phyloP scores from a whole-genome alignment of 2,329 filamentous ascomycete genomes.

The Thielaviopsis musarum region DNA sequence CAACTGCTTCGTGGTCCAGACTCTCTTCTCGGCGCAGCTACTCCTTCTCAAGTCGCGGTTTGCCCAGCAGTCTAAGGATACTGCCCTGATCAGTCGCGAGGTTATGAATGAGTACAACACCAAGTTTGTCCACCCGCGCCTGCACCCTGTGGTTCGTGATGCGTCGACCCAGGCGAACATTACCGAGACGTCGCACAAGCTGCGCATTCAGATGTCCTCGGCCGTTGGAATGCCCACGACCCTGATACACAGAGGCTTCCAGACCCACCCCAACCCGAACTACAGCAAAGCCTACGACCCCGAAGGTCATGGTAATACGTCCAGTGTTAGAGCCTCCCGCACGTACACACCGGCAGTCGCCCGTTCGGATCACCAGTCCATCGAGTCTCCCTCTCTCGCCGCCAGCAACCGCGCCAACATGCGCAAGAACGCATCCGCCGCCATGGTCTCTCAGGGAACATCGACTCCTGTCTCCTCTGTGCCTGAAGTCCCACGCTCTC shows the following conservation, averaged over 20 bases:
- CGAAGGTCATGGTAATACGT: constrained; percentile 24
- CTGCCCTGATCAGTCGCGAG: constrained; percentile 69
- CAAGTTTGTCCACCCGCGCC: constrained; percentile 81
- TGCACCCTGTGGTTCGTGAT: constrained; percentile 63
- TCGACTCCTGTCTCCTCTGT: not conserved
- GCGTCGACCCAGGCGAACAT: constrained; percentile 63
- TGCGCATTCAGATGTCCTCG: constrained; percentile 19
- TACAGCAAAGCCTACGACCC: constrained; percentile 59
- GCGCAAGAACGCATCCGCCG: constrained; percentile 6
- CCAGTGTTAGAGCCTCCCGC: constrained; percentile 24
- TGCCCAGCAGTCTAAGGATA: constrained; percentile 72
- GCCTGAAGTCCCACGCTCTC: not conserved
- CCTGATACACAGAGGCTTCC: constrained; percentile 57
- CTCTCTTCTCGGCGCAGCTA: constrained; percentile 61
- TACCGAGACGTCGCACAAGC: constrained; percentile 24
- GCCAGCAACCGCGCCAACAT: not conserved
- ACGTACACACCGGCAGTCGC: constrained; percentile 19
- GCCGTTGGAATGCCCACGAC: constrained; percentile 37
- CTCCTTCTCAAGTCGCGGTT: constrained; percentile 57
- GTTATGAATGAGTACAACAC: constrained; percentile 91
- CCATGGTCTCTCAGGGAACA: constrained; percentile 6
- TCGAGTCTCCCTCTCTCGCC: constrained; percentile 2
- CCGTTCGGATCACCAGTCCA: not conserved
- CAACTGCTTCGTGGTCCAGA: constrained; percentile 61
- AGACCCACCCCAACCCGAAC: constrained; percentile 67